phyloP scores from a whole-genome alignment of 1,284 basidiomycete species.

The Melanopsichium pennsylvanicum region DNA sequence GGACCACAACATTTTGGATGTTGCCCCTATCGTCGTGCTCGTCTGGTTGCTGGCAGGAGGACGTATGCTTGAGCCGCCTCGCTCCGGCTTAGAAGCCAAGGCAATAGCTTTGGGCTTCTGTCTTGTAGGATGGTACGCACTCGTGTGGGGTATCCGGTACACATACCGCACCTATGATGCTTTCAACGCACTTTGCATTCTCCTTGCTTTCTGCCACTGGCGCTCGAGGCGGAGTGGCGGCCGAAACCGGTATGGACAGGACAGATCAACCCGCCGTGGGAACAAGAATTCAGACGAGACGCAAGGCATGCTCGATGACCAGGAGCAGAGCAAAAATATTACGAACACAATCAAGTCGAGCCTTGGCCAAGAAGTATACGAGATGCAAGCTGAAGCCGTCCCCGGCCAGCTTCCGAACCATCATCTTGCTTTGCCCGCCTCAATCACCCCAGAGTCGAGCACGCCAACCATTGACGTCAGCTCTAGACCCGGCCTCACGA shows the following conservation, averaged over 20 bases:
- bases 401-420: slow-evolving; percentile 21
- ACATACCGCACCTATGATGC: slow-evolving; percentile 44
- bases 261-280: not conserved
- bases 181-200: slow-evolving; percentile 20
- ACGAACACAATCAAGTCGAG: not conserved
- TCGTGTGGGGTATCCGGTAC: slow-evolving; percentile 49
- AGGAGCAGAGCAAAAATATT: not conserved
- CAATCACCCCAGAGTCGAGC: not conserved
- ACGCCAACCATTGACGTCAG: no score
- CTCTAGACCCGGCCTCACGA: no score
- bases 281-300: slow-evolving; percentile 24
- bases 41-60: slow-evolving; percentile 53
- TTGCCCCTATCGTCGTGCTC: slow-evolving; percentile 74
- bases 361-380: slow-evolving; percentile 3
- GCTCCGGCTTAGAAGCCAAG: slow-evolving; percentile 13
- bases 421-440: slow-evolving; percentile 26
- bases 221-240: slow-evolving; percentile 16
- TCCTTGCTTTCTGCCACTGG: slow-evolving; percentile 35
- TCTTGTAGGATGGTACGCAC: slow-evolving; percentile 23
- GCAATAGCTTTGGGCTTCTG: slow-evolving; percentile 23
- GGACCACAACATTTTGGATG: slow-evolving; percentile 77
- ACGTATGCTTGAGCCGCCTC: slow-evolving; percentile 30
- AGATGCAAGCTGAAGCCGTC: slow-evolving; percentile 4
- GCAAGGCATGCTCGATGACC: slow-evolving; percentile 14
- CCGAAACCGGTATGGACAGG: not conserved